Base-by-base conservation (phyloP, 75 land plant genomes). In the Larix kaempferi region DNA sequence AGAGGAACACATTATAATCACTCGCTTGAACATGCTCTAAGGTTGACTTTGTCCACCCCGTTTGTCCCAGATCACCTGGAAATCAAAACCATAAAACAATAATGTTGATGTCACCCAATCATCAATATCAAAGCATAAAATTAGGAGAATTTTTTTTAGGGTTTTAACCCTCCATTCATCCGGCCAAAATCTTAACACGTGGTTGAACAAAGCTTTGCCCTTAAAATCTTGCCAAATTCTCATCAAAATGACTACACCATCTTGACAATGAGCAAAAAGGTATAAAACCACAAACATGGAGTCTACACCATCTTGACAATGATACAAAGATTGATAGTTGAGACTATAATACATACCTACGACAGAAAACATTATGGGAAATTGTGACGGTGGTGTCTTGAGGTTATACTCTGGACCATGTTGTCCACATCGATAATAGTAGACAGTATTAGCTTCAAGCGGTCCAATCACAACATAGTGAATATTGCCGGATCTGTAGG, bases 371-470 rank as follows among this genome's bases (percentile, higher is more conserved):
- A 57, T 74, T 35, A 86, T 21, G n/a, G 82, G 87, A 14, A 79
- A 65, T 3, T 80, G 73, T 44, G 80, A 72, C 6, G 88, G 88
- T 59, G 88, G 88, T 12, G 88, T 86, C 33, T 56, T 86, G 65
- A 86, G 74, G 5, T 60, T 73, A 61, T 66, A 85, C 16, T 84
- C 87, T 3, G 35, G 52, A 7, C 78, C 77, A 33, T 26, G 58
- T 56, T 67, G 77, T 77, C 87, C 88, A 80, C 86, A 84, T 27
- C 73, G 66, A 54, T 86, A 86, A 27, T 76, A 84, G 73, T 86
- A 86, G 21, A 56, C 17, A 5, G 87, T 77, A 35, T 73, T 56
- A 7, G 82, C 72, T 33, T 80, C 15, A 33, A 86, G 77, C 6
- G 88, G 88, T 22, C 83, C 80, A 16, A 86, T 76, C 12, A 80